phyloP scores from a whole-genome alignment of 345 rosid species.

The Laguncularia racemosa region DNA sequence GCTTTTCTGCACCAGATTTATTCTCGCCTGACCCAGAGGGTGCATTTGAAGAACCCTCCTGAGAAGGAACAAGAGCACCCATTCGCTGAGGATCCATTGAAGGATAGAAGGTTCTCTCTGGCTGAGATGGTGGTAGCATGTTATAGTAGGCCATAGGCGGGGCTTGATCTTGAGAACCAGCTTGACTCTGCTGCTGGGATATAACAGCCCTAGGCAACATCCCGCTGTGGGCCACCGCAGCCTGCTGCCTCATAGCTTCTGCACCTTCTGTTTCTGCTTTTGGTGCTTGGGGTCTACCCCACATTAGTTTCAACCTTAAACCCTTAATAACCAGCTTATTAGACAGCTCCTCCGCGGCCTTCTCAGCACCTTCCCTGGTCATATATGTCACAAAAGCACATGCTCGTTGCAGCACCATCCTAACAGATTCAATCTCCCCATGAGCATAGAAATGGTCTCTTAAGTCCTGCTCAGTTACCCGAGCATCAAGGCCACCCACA shows the following conservation, averaged over 20 bases:
- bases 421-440: constrained; percentile 83
- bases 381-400: constrained; percentile 96
- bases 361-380: constrained; percentile 93
- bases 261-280: constrained; percentile 62
- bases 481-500: constrained; percentile 80
- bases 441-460: constrained; percentile 86
- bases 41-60: constrained; percentile 50
- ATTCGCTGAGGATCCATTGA: constrained; percentile 98
- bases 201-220: constrained; percentile 76
- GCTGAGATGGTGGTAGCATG: constrained; percentile 66
- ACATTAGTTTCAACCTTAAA: constrained; percentile 80
- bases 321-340: constrained; percentile 86
- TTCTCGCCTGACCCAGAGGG: constrained; percentile 31
- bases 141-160: constrained; percentile 66
- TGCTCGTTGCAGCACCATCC: constrained; percentile 80
- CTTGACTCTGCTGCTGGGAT: constrained; percentile 81
- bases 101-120: constrained; percentile 70
- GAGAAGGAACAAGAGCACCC: constrained; percentile 76
- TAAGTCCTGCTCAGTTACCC: constrained; percentile 81
- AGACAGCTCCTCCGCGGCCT: constrained; percentile 87
- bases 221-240: constrained; percentile 60
- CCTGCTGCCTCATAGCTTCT: constrained; percentile 67
- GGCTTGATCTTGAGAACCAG: constrained; percentile 46
- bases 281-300: constrained; percentile 93
- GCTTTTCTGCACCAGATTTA: constrained; percentile 38